Evolutionary conservation across 1,139 yeast genomes (phyloP), one percentile per base, ranked within the genome.

Genomic region (Lipomyces yarrowii): DNA sequence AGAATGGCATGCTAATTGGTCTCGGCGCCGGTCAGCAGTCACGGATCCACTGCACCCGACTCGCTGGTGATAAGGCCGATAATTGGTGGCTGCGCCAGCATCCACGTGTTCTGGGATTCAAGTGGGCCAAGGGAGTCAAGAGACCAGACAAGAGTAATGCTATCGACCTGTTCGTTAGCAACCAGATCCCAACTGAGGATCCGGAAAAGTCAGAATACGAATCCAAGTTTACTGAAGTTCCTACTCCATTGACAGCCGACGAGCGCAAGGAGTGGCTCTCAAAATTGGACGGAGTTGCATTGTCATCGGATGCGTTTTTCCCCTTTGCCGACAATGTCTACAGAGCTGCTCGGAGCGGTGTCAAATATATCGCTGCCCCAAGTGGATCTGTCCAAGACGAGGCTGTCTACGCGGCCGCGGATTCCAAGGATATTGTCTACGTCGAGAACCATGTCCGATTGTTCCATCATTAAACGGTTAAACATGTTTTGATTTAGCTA

Each of bases 1-100:
- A 91, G 83, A 91, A 92, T 79, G 99, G 99, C 83, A 94, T 94
- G 99, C 97, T 94, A 70, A 87, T 94, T 76, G 99, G 99, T 73
- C 86, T 94, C 75, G 99, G 99, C 76, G 99, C 99, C 68, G 99
- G 99, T 74, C 99, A 94, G 84, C 99, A 94, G 83, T 91, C 98
- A 62, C 90, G 99, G 83, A 94, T 94, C 77, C 99, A 94, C 84
- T 94, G 99, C 83, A 94, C 99, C 65, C 89, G 99, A 83, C 86
- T 94, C 74, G 99, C 99, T 62, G 99, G 99, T 78, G 99, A 94
- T 77, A 94, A 94, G 84, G 98, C 98, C 71, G 98, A 94, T 80
- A 92, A 91, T 85, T 94, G 98, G 98, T 94, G 99, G 99, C 85
- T 94, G 77, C 90, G 99, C 84, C 98, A 94, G 80, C 98, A 94